These are phyloP conservation scores for Psilocybe sp. DNA, from an alignment of 768 basidiomycete species.

Conservation along the genomic window DNA sequence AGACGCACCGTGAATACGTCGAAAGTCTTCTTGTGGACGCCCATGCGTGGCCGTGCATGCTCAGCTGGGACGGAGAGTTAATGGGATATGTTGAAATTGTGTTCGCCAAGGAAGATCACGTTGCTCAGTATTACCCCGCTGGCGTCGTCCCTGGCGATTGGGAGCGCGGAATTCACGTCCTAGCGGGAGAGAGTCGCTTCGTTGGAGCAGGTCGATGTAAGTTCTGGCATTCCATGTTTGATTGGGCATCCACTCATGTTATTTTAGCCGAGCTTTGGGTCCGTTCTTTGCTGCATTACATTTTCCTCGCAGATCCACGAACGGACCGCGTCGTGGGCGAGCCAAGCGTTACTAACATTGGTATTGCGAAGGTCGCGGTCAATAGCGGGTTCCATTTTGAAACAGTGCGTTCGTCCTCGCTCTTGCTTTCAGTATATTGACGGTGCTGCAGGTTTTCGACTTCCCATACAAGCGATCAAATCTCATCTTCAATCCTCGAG, in stretches of 20 bases:
- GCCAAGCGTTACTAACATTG: conserved; percentile 30
- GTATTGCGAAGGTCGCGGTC: conserved; percentile 19
- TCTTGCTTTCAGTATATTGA: background rate
- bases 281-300: conserved; percentile 35
- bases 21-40: conserved; percentile 32
- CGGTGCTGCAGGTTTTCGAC: conserved; percentile 24
- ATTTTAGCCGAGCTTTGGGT: conserved; percentile 32
- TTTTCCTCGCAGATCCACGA: conserved; percentile 42
- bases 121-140: conserved; percentile 25
- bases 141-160: conserved; percentile 20
- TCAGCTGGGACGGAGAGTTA: conserved; percentile 44
- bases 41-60: conserved; percentile 35
- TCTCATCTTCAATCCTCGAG: conserved; percentile 24
- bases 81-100: conserved; percentile 46
- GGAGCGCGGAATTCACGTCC: conserved; percentile 40
- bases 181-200: conserved; percentile 46
- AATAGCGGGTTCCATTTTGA: conserved; percentile 23
- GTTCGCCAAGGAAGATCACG: conserved; percentile 41
- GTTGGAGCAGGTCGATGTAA: conserved; percentile 38
- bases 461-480: conserved; percentile 33
- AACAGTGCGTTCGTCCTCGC: conserved; percentile 14
- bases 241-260: background rate
- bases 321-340: conserved; percentile 40
- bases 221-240: conserved; percentile 8
- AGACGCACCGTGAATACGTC: conserved; percentile 41